These are phyloP conservation scores for Neurospora hispaniola DNA, from an alignment of 495 filamentous ascomycete genomes.

Conservation along the genomic window DNA sequence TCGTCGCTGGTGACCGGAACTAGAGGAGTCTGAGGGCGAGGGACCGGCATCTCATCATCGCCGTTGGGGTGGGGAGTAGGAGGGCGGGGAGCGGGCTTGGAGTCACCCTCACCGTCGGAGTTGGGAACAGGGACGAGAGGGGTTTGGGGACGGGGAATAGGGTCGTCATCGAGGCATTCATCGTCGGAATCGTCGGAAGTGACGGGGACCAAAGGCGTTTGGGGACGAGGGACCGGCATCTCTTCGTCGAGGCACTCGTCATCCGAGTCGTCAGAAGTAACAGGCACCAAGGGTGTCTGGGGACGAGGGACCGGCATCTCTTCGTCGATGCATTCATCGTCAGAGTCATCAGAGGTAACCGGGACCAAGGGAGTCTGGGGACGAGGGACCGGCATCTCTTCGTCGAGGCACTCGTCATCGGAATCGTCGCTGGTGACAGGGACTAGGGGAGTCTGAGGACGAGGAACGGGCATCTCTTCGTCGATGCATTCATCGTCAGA, in stretches of 20 bases:
- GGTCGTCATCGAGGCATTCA: not conserved
- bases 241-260: not conserved
- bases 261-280: too few relatives aligned
- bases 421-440: not conserved
- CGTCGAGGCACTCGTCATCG: too few relatives aligned
- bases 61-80: too few relatives aligned
- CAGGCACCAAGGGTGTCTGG: not conserved
- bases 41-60: not conserved
- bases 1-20: not conserved
- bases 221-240: not conserved
- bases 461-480: not conserved
- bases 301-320: not conserved
- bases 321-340: not conserved
- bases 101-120: too few relatives aligned
- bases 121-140: not conserved
- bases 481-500: not conserved
- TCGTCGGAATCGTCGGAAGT: not conserved
- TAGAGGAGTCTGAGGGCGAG: not conserved
- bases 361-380: not conserved
- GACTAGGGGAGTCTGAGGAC: not conserved
- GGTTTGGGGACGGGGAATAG: not conserved
- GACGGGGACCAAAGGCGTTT: not conserved
- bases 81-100: too few relatives aligned
- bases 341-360: not conserved
- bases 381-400: not conserved